These are phyloP conservation scores for Exophiala sp. DNA, from an alignment of 2,329 filamentous ascomycete species.

Conservation along the genomic window DNA sequence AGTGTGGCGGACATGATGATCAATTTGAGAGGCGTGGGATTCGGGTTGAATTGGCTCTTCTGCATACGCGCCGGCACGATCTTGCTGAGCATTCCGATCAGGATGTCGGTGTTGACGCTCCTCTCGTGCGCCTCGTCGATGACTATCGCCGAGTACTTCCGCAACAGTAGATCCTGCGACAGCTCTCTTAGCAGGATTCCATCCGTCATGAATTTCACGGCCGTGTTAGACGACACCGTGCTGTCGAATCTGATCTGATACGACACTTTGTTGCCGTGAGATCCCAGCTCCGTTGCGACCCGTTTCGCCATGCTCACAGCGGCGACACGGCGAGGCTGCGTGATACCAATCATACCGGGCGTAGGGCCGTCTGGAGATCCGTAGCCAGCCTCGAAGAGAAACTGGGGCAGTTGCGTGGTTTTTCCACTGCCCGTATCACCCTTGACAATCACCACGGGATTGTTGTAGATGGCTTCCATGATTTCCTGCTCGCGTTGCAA, in stretches of 20 bases:
- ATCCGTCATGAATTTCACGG: slow-evolving; percentile 98
- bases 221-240: slow-evolving; percentile 70
- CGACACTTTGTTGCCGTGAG: slow-evolving; percentile 69
- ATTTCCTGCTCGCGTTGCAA: slow-evolving; percentile 94
- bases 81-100: slow-evolving; percentile 94
- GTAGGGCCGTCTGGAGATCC: slow-evolving; percentile 71
- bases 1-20: slow-evolving; percentile 98
- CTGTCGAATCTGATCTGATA: slow-evolving; percentile 96
- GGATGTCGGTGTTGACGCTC: slow-evolving; percentile 93
- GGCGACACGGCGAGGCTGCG: slow-evolving; percentile 88
- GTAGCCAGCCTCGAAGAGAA: slow-evolving; percentile 89
- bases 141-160: slow-evolving; percentile 86
- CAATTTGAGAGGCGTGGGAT: slow-evolving; percentile 74
- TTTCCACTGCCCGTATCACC: slow-evolving; percentile 96
- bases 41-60: slow-evolving; percentile 64
- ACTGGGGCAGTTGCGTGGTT: slow-evolving; percentile 95
- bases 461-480: slow-evolving; percentile 94
- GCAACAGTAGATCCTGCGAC: slow-evolving; percentile 76
- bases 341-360: slow-evolving; percentile 88
- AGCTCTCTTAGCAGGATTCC: slow-evolving; percentile 91
- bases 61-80: slow-evolving; percentile 78
- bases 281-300: slow-evolving; percentile 76
- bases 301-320: slow-evolving; percentile 95
- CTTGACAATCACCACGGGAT: slow-evolving; percentile 83
- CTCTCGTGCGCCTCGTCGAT: slow-evolving; percentile 97